A percentile compares a stretch with the other conserved stretches of the same genome.
Conservation (phyloP, 805 yeast species). For the Saccharomyces paradoxus region DNA sequence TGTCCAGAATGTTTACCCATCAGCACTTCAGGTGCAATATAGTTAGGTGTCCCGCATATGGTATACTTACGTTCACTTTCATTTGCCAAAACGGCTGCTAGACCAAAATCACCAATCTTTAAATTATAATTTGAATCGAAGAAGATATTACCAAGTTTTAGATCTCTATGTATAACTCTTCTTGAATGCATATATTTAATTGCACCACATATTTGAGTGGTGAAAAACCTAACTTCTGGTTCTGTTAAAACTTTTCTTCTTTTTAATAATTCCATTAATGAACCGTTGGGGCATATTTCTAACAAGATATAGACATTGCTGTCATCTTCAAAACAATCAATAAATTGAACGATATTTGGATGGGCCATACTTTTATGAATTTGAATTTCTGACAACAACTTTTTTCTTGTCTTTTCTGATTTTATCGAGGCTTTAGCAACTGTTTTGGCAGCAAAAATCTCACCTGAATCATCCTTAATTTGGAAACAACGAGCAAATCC, state of each 20-base stretch:
- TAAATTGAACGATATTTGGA: slow-evolving; percentile 81
- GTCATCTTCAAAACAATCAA: slow-evolving; percentile 96
- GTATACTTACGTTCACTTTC: slow-evolving; percentile 75
- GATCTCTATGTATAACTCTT: slow-evolving; percentile 90
- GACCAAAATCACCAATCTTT: slow-evolving; percentile 95
- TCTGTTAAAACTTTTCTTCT: slow-evolving; percentile 79
- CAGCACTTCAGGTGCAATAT: slow-evolving; percentile 95
- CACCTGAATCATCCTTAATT: slow-evolving; percentile 83
- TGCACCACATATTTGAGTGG: slow-evolving; percentile 92
- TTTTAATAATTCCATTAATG: slow-evolving; percentile 85
- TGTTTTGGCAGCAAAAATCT: slow-evolving; percentile 90
- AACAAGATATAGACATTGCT: slow-evolving; percentile 85
- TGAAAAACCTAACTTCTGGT: slow-evolving; percentile 82
- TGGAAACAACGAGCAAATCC: slow-evolving; percentile 98
- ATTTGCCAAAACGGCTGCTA: slow-evolving; percentile 85
- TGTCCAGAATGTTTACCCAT: slow-evolving; percentile 85
- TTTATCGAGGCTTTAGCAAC: slow-evolving; percentile 93
- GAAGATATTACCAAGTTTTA: slow-evolving; percentile 91
- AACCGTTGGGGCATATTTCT: slow-evolving; percentile 92
- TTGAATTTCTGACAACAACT: slow-evolving; percentile 85
- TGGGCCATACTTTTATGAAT: slow-evolving; percentile 87
- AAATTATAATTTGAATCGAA: slow-evolving; percentile 89
- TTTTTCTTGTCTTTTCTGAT: slow-evolving; percentile 76
- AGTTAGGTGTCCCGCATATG: slow-evolving; percentile 97
- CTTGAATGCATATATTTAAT: slow-evolving; percentile 85